Evolutionary conservation across 2,329 filamentous ascomycete species (phyloP).

Genomic region (Fusarium sp.): DNA sequence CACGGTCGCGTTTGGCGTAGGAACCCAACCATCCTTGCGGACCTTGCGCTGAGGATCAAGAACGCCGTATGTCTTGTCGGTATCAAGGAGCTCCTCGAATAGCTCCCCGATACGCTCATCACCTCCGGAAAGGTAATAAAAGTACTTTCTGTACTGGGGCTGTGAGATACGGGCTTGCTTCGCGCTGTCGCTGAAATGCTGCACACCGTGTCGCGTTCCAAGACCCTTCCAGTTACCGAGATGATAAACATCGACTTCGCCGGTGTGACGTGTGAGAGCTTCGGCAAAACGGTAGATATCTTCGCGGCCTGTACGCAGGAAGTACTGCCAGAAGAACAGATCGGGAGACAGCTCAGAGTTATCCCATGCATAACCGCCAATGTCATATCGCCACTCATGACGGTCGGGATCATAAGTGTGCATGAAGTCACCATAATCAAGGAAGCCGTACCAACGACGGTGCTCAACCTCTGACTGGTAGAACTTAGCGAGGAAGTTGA

Average conservation of each 20-base stretch:
- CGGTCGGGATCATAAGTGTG: constrained; percentile 69
- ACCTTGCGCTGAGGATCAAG: constrained; percentile 69
- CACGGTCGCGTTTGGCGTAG: constrained; percentile 52
- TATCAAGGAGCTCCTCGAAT: constrained; percentile 59
- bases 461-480: constrained; percentile 66
- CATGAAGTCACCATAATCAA: constrained; percentile 70
- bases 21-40: constrained; percentile 60
- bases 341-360: constrained; percentile 71
- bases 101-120: constrained; percentile 67
- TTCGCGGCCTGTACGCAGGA: constrained; percentile 65
- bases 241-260: constrained; percentile 71
- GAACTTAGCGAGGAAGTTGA: constrained; percentile 65
- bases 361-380: constrained; percentile 72
- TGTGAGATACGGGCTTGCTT: constrained; percentile 69
- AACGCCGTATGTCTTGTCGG: constrained; percentile 60
- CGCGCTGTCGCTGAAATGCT: constrained; percentile 68
- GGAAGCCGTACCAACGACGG: constrained; percentile 70
- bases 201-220: constrained; percentile 69
- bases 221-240: constrained; percentile 66
- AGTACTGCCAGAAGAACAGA: constrained; percentile 70
- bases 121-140: constrained; percentile 66
- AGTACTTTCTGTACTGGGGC: constrained; percentile 63
- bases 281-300: constrained; percentile 69
- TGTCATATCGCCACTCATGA: constrained; percentile 69
- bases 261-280: constrained; percentile 65